Evolutionary conservation across 495 filamentous ascomycete genomes (phyloP).

Genomic region (Clohesyomyces aquaticus): DNA sequence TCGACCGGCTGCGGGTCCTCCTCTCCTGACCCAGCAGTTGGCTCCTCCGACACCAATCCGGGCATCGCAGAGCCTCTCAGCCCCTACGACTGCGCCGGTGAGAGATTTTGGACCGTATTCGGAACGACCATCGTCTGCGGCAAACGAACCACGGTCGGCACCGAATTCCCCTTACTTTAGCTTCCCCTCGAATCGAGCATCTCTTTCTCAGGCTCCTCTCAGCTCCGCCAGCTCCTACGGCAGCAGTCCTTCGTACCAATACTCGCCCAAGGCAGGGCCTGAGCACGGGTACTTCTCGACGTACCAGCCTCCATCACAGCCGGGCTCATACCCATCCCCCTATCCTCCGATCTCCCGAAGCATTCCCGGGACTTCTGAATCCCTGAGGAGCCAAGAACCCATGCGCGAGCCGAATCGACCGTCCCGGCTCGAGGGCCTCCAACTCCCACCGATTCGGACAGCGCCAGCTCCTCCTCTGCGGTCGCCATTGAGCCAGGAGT

Average conservation of each 20-base stretch:
- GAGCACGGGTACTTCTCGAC: conserved; percentile 36
- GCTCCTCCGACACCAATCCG: conserved; percentile 37
- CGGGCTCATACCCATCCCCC: conserved; percentile 28
- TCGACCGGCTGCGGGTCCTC: conserved; percentile 19
- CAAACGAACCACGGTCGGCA: too few species aligned
- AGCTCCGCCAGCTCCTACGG: conserved; percentile 23
- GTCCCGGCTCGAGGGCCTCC: conserved; percentile 23
- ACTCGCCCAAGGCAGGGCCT: conserved; percentile 35
- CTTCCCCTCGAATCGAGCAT: conserved; percentile 33
- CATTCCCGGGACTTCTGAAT: conserved; percentile 15
- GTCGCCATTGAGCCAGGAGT: conserved; percentile 25
- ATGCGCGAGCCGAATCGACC: conserved; percentile 7
- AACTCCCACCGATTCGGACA: conserved; percentile 38
- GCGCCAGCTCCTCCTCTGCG: conserved; percentile 21
- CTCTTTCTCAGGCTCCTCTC: conserved; percentile 23
- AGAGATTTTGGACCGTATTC: conserved; percentile 32
- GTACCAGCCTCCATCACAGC: conserved; percentile 32
- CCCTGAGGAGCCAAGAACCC: conserved; percentile 8
- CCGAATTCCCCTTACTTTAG: conserved; percentile 39
- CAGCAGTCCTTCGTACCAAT: conserved; percentile 32
- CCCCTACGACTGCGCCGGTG: conserved; percentile 22
- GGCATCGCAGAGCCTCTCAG: conserved; percentile 29
- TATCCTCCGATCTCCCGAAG: conserved; percentile 33
- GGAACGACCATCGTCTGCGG: conserved; percentile 31
- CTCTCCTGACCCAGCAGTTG: conserved; percentile 35